Evolutionary conservation across 2,329 filamentous ascomycete species (phyloP), one percentile per base, ranked within the genome.

Genomic region (Epichloe aotearoae): DNA sequence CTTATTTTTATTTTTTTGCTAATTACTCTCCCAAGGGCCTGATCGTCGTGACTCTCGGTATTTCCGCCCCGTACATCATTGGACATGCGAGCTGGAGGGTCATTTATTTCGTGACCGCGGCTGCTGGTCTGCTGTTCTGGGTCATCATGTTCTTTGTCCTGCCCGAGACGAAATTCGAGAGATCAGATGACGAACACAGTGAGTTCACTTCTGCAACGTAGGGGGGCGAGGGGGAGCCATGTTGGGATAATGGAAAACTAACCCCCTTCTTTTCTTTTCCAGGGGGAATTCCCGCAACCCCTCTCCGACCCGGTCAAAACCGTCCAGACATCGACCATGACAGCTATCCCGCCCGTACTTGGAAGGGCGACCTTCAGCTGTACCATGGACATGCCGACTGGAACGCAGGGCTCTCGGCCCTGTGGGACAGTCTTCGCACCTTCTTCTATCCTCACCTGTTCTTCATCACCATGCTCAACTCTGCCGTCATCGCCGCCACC

Each of bases 391-490:
- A 17, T 11, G 14, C 34, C n/a, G 48, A 50, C 41, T 50, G 48
- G 48, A 30, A 19, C 4, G 5, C 23, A 20, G 48, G 48, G 10
- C 6, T 44, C 3, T 33, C 40, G 8, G 48, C 48, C 5, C 26
- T 50, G 5, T 50, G 41, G 48, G 48, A 50, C 17, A 44, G 48
- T 12, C 4, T 50, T 30, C 48, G 48, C 20, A 50, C 41, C 5
- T 50, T 50, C 34, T 50, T 50, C 33, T 50, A 50, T 4, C 48
- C 48, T 19, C 48, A 50, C 12, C 23, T 50, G 23, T 33, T 50
- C 6, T 50, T 50, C 48, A 39, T 50, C 20, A 50, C 48, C 19
- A 38, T 50, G 48, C 34, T 50, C 8, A 50, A 50, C 14, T 50
- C 48, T 6, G 48, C 48, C 19, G 48, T 50, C 4, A 50, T 50